Base-by-base conservation (phyloP, 1,284 basidiomycete species). In the Rhodotorula mucilaginosa region DNA sequence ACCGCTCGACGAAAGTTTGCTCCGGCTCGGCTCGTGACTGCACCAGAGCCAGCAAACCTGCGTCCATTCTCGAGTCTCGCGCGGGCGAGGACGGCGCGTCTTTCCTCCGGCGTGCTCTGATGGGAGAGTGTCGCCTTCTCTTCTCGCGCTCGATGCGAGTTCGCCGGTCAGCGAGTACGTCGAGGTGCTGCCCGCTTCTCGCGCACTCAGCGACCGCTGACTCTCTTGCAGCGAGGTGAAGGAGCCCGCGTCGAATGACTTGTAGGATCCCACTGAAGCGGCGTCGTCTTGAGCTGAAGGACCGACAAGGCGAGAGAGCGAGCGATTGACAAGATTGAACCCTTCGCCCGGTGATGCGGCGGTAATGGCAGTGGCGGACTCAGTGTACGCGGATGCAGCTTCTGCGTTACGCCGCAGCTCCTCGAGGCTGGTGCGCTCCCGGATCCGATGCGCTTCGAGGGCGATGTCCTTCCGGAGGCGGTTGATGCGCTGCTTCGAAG, bases 41-140 rank as follows among this genome's bases (percentile, higher is more conserved):
- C 52, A 67, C 68, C 75, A 76, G 1, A 74, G 61, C 72, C 70
- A 69, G 44, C 72, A 76, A 1, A 64, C 46, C 69, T 76, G 75
- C 46, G 66, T 70, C 75, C 75, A 76, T 56, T 76, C 75, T 52
- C 69, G 65, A 29, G 66, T 60, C 44, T 76, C 73, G 15, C 56
- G 61, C 65, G 71, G 71, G 60, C 74, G 16, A 21, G 70, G 31
- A 10, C 62, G 46, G n/a, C 47, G 23, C 29, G 34, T 51, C 19
- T 26, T 48, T 23, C 58, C 29, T 46, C 39, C 21, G 31, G n/a
- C 58, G 10, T 59, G 59, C 44, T 64, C 69, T 3, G 59, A 44
- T 58, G 67, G 29, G 58, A 69, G 49, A 18, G 56, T 48, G 44
- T 49, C 48, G 8, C 52, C 15, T 18, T 60, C 58, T 23, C 54